Base-by-base conservation (phyloP, 202 grass and related monocot species). In the Carex arenaria region DNA sequence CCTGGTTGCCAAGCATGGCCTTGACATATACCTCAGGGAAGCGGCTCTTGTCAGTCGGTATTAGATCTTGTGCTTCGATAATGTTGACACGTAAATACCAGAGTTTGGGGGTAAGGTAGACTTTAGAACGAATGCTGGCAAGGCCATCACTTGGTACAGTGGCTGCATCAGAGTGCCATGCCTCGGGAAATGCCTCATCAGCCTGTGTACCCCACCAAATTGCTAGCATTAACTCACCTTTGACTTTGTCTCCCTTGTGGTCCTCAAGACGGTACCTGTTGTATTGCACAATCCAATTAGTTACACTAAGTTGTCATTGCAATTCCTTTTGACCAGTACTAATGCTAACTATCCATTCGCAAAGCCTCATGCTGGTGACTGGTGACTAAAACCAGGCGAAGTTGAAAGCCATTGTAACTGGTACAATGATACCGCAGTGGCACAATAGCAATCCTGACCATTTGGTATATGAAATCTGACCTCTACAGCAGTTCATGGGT, bases 91-190 rank as follows among this genome's bases (percentile, higher is more conserved):
- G 80, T 23, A 94, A 55, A 67, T 94, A 94, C 89, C 89, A 91
- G 62, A 91, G 92, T 82, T 94, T 94, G 67, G 92, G 87, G 30
- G 87, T 91, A 19, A 91, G 84, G 79, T 94, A 94, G 12, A 94
- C 89, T 78, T 94, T 94, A 13, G 89, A 89, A 32, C 89, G 79
- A 53, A 91, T 91, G 65, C 75, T 91, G 32, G 82, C 66, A 28
- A 89, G 73, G 55, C 87, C 89, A 78, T 94, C 89, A 65, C 87
- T 76, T 23, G 92, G 83, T 43, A 94, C 82, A n/a, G 82, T 86
- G 56, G 87, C 89, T 61, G 87, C 89, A 78, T 91, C 89, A 79
- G 89, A 91, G 82, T 94, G 92, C 83, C 85, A 91, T 26, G 92
- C 92, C 49, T 94, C 91, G 3, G 88, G 86, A 72, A 90, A 94